Evolutionary conservation across 1,139 yeast genomes (phyloP).

Genomic region (Neolecta irregularis): DNA sequence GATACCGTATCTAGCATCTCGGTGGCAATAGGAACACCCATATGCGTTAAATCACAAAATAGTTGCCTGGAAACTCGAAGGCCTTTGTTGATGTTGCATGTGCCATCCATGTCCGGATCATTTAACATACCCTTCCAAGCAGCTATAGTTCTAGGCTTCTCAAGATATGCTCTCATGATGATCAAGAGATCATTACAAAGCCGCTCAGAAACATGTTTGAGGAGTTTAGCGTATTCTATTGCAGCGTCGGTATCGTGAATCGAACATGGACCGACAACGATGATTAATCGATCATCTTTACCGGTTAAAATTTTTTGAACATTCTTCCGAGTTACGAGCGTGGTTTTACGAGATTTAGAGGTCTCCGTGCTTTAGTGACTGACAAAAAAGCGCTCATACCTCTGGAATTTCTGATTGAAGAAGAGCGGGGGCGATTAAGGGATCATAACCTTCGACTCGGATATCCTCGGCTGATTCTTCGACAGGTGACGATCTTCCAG

Average conservation of each 20-base stretch:
- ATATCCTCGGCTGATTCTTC: conserved; percentile 8
- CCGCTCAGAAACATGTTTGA: conserved; percentile 44
- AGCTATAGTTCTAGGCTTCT: conserved; percentile 95
- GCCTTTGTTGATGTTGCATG: conserved; percentile 91
- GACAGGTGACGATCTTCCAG: too few species aligned
- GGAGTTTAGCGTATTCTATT: conserved; percentile 61
- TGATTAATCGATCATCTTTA: conserved; percentile 59
- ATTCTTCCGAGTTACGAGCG: conserved; percentile 60
- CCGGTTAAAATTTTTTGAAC: conserved; percentile 60
- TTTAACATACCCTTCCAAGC: conserved; percentile 97
- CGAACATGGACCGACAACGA: conserved; percentile 93
- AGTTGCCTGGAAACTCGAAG: conserved; percentile 74
- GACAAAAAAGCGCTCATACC: too few species aligned
- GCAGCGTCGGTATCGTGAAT: conserved; percentile 92
- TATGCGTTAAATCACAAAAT: conserved; percentile 66
- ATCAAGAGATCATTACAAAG: conserved; percentile 62
- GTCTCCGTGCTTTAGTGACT: too few species aligned
- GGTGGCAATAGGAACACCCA: conserved; percentile 71
- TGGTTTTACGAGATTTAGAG: conserved; percentile 43
- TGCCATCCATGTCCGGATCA: conserved; percentile 90
- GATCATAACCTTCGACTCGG: conserved; percentile 70
- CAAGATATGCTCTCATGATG: conserved; percentile 94
- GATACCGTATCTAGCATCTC: conserved; percentile 97
- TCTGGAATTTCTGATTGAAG: conserved; percentile 81
- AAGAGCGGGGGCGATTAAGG: conserved; percentile 85